Percentiles rank a stretch among this genome's conserved stretches.
phyloP scores from a whole-genome alignment of 805 yeast species.

The Metschnikowia cerradonensis region DNA sequence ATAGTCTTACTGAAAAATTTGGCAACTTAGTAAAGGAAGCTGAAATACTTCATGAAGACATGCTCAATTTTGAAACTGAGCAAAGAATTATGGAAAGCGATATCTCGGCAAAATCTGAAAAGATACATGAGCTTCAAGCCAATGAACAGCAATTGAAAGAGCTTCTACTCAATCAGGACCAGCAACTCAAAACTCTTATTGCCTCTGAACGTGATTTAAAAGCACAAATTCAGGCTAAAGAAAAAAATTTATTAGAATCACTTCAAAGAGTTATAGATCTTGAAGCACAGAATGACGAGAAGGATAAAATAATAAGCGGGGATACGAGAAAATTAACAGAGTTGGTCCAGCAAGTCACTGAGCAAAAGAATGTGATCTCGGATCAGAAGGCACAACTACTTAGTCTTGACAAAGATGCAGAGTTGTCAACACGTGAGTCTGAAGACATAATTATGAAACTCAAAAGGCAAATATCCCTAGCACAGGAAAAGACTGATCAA shows the following conservation, averaged over 20 bases:
- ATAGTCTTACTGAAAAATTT: slow-evolving; percentile 18
- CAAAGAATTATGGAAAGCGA: slow-evolving; percentile 12
- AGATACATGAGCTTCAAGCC: slow-evolving; percentile 4
- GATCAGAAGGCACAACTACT: slow-evolving; percentile 6
- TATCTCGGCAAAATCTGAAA: slow-evolving; percentile 2
- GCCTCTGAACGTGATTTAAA: slow-evolving; percentile 1
- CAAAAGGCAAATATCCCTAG: slow-evolving; percentile 25
- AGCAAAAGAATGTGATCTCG: slow-evolving; percentile 15
- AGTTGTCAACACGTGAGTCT: slow-evolving; percentile 7
- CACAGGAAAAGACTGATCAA: slow-evolving; percentile 49
- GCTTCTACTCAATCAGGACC: slow-evolving; percentile 3
- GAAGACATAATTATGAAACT: slow-evolving; percentile 19
- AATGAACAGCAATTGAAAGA: slow-evolving; percentile 6
- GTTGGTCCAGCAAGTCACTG: slow-evolving; percentile 22
- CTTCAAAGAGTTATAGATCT: slow-evolving; percentile 22
- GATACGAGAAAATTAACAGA: slow-evolving; percentile 29
- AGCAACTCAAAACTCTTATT: neutral
- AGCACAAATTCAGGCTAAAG: slow-evolving; percentile 10
- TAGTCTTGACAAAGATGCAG: neutral
- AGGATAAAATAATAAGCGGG: slow-evolving; percentile 29
- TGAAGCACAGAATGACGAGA: slow-evolving; percentile 29
- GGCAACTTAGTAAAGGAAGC: slow-evolving; percentile 15
- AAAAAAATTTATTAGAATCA: neutral
- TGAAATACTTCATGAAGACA: slow-evolving; percentile 13
- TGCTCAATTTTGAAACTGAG: slow-evolving; percentile 16